phyloP scores from a whole-genome alignment of 2,329 filamentous ascomycete genomes.

The Alternaria sp. region DNA sequence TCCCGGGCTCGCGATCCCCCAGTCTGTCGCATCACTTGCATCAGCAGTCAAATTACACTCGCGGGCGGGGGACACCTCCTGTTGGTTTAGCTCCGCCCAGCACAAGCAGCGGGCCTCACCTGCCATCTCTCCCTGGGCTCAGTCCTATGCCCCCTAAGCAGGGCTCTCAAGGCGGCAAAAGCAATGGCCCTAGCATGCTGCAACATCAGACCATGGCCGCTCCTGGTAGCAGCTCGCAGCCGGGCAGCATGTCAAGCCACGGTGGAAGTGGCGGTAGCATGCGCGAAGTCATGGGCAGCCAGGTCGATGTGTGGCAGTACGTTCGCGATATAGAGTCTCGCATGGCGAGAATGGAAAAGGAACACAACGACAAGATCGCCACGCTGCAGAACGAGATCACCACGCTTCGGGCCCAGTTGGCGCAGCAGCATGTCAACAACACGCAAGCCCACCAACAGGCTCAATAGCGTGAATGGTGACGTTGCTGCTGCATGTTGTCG shows the following conservation, averaged over 20 bases:
- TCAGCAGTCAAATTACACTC: slow-evolving; percentile 66
- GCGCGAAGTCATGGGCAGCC: slow-evolving; percentile 69
- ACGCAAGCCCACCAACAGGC: slow-evolving; percentile 25
- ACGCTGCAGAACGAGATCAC: slow-evolving; percentile 54
- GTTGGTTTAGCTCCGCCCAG: slow-evolving; percentile 50
- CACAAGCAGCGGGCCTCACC: slow-evolving; percentile 52
- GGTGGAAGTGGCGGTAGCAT: slow-evolving; percentile 66
- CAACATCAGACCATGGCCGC: slow-evolving; percentile 48
- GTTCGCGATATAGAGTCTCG: slow-evolving; percentile 71
- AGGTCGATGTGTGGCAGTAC: slow-evolving; percentile 70
- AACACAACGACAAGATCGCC: slow-evolving; percentile 54
- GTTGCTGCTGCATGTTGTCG: neutral
- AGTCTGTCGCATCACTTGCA: slow-evolving; percentile 69
- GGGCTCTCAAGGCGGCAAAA: slow-evolving; percentile 40
- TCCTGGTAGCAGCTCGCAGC: slow-evolving; percentile 54
- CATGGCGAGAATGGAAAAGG: slow-evolving; percentile 55
- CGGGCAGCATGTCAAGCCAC: slow-evolving; percentile 59
- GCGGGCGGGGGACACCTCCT: slow-evolving; percentile 63
- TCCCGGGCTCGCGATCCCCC: slow-evolving; percentile 67
- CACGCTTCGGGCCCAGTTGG: slow-evolving; percentile 45
- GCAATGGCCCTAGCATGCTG: slow-evolving; percentile 48
- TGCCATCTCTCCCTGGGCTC: slow-evolving; percentile 52
- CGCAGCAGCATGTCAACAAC: slow-evolving; percentile 42
- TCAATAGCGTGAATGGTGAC: slow-evolving; percentile 4
- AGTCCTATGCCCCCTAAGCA: slow-evolving; percentile 41